Base-by-base conservation (phyloP, 1,284 basidiomycete species). In the Pulveroboletus sp. region DNA sequence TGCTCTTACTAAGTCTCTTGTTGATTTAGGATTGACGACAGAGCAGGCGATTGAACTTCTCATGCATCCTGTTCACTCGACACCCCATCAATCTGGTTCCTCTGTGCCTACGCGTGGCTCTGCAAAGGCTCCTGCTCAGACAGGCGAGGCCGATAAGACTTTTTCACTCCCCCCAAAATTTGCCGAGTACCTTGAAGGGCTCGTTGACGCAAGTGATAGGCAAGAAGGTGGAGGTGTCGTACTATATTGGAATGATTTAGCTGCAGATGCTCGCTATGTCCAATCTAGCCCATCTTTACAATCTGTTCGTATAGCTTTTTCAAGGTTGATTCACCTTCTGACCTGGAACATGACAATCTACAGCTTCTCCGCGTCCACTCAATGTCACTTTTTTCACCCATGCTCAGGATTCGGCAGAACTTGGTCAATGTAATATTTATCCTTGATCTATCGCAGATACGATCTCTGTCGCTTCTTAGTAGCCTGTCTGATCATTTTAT, bases 191-290 rank as follows among this genome's bases (percentile, higher is more conserved):
- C 69, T 91, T 33, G 92, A 94, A 56, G 89, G 87, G 0, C 65
- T 96, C 12, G 89, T 95, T 50, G 95, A 97, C 72, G 89, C 92
- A 3, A 93, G 91, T 59, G 95, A 98, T 70, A 78, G 91, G n/a
- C 66, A 69, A 7, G 95, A 97, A 72, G 90, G 83, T 2, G 91
- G 89, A 0, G 81, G 77, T 17, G 80, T 89, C 3, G 83, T 97
- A 49, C 70, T 86, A 0, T 98, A 91, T 85, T 88, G 90, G 84
- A 98, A 98, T 72, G 89, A 98, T 72, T 73, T 98, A 25, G 89
- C 93, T 74, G 90, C 86, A 59, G 96, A 98, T 68, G 77, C 74
- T n/a, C 77, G 83, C 43, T 88, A 90, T 61, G 73, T 75, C 10
- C 66, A 72, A 25, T 90, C 83, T 81, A 78, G 75, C 24, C 68